Percentiles rank a stretch among this genome's conserved stretches.
Evolutionary conservation across 768 basidiomycete species (phyloP).

Genomic region (Suillus placidus): DNA sequence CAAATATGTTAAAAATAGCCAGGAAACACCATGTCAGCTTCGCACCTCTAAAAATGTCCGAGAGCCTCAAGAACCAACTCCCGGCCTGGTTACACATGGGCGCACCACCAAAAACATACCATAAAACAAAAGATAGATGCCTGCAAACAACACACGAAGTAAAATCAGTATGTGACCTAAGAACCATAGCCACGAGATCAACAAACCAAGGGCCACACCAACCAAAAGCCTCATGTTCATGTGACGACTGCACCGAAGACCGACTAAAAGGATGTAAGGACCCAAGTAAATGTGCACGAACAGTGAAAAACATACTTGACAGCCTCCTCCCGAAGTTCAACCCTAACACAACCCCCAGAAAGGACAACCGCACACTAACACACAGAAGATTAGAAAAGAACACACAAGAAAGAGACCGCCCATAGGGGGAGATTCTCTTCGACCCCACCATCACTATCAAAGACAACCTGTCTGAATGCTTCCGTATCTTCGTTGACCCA

Average conservation of each 20-base stretch:
- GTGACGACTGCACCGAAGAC: neutral
- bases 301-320: neutral
- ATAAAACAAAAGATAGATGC: neutral
- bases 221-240: neutral
- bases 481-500: neutral
- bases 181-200: too few relatives aligned
- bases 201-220: fast-evolving
- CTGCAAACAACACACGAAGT: neutral
- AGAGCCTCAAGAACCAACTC: neutral
- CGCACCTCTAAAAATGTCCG: neutral
- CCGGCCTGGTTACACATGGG: neutral
- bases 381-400: constrained; percentile 13
- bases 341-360: neutral
- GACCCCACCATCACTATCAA: neutral
- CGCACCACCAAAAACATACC: neutral
- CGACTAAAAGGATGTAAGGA: neutral
- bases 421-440: neutral
- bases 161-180: too few relatives aligned
- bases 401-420: fast-evolving
- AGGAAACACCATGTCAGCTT: constrained; percentile 1
- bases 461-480: neutral
- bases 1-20: neutral
- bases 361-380: constrained; percentile 8
- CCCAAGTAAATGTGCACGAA: neutral
- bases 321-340: neutral